These are phyloP conservation scores for Orbilia brochopaga DNA, from an alignment of 2,329 filamentous ascomycete genomes.

Conservation along the genomic window DNA sequence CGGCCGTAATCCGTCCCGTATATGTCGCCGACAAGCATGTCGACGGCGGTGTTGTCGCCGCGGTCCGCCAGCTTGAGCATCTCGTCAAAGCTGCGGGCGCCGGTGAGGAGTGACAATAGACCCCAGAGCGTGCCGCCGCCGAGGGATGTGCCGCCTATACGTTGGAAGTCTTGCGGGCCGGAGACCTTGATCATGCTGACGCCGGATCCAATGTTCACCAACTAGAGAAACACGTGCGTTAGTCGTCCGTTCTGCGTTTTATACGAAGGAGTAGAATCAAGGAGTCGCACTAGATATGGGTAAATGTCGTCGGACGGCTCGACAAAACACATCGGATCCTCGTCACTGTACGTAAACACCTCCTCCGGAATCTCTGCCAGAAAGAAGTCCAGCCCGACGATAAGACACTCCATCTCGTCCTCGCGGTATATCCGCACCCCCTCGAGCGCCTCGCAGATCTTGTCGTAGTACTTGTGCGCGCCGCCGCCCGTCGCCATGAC, in stretches of 20 bases:
- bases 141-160: constrained; percentile 81
- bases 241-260: not conserved
- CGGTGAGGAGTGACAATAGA: constrained; percentile 85
- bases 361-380: constrained; percentile 88
- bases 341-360: constrained; percentile 94
- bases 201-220: constrained; percentile 97
- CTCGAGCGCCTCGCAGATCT: constrained; percentile 75
- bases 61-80: constrained; percentile 91
- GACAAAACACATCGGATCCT: constrained; percentile 87
- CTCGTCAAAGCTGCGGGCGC: constrained; percentile 86
- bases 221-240: constrained; percentile 54
- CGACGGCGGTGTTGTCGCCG: constrained; percentile 90
- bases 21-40: constrained; percentile 97
- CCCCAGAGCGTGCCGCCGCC: constrained; percentile 99
- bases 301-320: constrained; percentile 81
- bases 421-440: constrained; percentile 88
- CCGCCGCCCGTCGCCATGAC: constrained; percentile 97
- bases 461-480: constrained; percentile 95
- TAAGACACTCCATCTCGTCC: constrained; percentile 98
- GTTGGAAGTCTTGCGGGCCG: constrained; percentile 81
- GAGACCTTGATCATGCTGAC: constrained; percentile 98
- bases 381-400: constrained; percentile 69
- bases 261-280: not conserved
- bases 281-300: constrained; percentile 71
- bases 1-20: constrained; percentile 96